A percentile compares a stretch with the other conserved stretches of the same genome.
Evolutionary conservation across 208 protist genomes (phyloP).

Genomic region (Strigomonas galati): DNA sequence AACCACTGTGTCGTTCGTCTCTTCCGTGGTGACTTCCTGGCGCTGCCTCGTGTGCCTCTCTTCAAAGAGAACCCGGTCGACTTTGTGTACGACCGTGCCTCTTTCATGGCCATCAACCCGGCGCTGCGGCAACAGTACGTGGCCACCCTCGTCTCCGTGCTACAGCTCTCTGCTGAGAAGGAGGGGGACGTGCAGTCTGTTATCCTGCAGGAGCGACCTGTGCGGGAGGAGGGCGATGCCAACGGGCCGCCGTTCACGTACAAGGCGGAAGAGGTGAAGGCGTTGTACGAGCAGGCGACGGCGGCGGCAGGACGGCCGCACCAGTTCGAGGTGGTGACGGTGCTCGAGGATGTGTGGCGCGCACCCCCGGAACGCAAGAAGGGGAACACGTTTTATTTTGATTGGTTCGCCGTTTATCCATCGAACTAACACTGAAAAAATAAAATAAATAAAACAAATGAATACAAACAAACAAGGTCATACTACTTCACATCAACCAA

Average conservation of each 20-base stretch:
- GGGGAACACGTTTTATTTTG: slow-evolving; percentile 16
- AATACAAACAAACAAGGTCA: neutral
- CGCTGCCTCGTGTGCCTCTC: slow-evolving; percentile 17
- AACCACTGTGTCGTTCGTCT: slow-evolving; percentile 30
- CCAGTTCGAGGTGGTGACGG: slow-evolving; percentile 17
- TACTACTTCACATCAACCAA: neutral
- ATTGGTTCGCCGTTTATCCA: slow-evolving; percentile 18
- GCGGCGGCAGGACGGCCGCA: neutral
- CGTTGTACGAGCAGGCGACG: slow-evolving; percentile 37
- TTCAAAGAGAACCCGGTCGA: slow-evolving; percentile 27
- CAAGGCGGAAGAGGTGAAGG: slow-evolving; percentile 24
- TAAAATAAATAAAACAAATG: slow-evolving; percentile 3
- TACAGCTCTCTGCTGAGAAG: slow-evolving; percentile 15
- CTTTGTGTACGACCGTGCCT: slow-evolving; percentile 61
- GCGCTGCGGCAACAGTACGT: slow-evolving; percentile 35
- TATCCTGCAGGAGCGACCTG: slow-evolving; percentile 39
- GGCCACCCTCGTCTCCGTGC: slow-evolving; percentile 18
- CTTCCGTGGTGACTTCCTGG: slow-evolving; percentile 47
- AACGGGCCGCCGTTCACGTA: slow-evolving; percentile 54
- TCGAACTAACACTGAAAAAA: neutral
- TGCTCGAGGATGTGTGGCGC: slow-evolving; percentile 23
- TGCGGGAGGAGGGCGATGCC: slow-evolving; percentile 32
- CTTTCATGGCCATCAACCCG: slow-evolving; percentile 59
- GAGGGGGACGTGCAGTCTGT: slow-evolving; percentile 8
- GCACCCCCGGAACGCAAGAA: neutral